Evolutionary conservation across 345 rosid species (phyloP).

Genomic region (Orychophragmus violaceus): DNA sequence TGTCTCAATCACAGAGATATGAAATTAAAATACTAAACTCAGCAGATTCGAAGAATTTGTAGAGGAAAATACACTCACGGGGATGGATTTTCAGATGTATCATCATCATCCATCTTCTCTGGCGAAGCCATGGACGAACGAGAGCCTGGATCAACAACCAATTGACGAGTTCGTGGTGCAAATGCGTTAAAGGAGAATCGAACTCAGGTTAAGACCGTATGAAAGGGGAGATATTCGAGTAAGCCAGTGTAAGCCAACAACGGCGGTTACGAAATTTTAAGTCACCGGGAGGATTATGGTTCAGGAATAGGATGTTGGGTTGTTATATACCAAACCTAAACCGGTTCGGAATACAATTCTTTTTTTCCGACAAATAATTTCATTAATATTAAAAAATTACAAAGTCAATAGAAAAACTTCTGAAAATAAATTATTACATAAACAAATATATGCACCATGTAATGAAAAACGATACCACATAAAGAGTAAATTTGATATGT

Average conservation of each 20-base stretch:
- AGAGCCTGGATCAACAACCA: conserved; percentile 5
- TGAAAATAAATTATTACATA: too few relatives aligned
- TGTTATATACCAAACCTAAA: neutral
- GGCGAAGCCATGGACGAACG: conserved; percentile 20
- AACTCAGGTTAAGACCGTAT: too few relatives aligned
- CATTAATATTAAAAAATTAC: too few relatives aligned
- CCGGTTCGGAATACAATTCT: too few relatives aligned
- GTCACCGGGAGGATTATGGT: neutral
- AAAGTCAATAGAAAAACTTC: too few relatives aligned
- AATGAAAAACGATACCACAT: too few relatives aligned
- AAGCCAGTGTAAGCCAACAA: neutral
- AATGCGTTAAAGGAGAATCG: neutral
- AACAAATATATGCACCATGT: too few relatives aligned
- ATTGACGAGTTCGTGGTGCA: neutral
- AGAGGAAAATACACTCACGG: conserved; percentile 15
- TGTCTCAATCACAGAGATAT: conserved; percentile 14
- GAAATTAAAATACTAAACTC: neutral
- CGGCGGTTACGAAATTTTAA: neutral
- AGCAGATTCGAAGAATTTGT: neutral
- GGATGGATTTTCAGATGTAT: conserved; percentile 18
- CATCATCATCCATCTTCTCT: conserved; percentile 1
- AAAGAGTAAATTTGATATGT: too few relatives aligned
- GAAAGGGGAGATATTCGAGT: neutral
- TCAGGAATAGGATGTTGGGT: neutral
- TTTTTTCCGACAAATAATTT: too few relatives aligned